Conservation (phyloP, 1,284 basidiomycete species). For the Neonothopanus nambi region DNA sequence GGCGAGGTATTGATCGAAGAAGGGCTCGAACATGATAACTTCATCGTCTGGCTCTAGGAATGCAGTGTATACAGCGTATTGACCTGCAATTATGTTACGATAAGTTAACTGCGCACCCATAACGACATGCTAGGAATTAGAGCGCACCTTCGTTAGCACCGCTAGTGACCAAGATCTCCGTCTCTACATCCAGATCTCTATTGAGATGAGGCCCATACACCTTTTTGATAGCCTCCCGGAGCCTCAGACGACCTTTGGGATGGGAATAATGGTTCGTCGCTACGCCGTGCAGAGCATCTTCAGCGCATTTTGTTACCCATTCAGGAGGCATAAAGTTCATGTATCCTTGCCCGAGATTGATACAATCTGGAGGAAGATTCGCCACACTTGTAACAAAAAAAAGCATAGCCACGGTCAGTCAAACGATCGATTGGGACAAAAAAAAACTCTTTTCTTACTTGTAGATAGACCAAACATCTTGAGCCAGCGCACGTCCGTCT, state of each 20-base stretch:
- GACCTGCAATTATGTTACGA: conserved; percentile 49
- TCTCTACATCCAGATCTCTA: conserved; percentile 80
- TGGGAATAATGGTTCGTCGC: conserved; percentile 89
- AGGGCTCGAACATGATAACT: conserved; percentile 98
- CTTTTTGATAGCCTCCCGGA: conserved; percentile 82
- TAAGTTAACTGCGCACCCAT: neutral
- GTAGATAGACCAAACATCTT: conserved; percentile 93
- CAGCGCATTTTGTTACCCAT: conserved; percentile 81
- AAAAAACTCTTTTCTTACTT: conserved; percentile 64
- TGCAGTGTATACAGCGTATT: conserved; percentile 88
- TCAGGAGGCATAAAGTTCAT: conserved; percentile 90
- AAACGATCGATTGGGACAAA: conserved; percentile 3
- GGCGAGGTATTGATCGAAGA: conserved; percentile 96
- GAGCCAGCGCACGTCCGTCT: conserved; percentile 73
- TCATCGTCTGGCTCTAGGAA: conserved; percentile 92
- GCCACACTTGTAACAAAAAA: conserved; percentile 56
- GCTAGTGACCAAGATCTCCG: conserved; percentile 91
- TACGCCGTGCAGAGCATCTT: conserved; percentile 67
- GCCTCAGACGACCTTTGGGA: conserved; percentile 82
- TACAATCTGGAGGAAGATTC: conserved; percentile 83
- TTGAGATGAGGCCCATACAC: conserved; percentile 76
- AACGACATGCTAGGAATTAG: conserved; percentile 14
- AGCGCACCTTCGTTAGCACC: conserved; percentile 90
- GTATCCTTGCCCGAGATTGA: conserved; percentile 93
- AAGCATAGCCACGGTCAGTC: neutral